Conservation (phyloP, 495 filamentous ascomycete species). For the Apodospora peruviana region DNA sequence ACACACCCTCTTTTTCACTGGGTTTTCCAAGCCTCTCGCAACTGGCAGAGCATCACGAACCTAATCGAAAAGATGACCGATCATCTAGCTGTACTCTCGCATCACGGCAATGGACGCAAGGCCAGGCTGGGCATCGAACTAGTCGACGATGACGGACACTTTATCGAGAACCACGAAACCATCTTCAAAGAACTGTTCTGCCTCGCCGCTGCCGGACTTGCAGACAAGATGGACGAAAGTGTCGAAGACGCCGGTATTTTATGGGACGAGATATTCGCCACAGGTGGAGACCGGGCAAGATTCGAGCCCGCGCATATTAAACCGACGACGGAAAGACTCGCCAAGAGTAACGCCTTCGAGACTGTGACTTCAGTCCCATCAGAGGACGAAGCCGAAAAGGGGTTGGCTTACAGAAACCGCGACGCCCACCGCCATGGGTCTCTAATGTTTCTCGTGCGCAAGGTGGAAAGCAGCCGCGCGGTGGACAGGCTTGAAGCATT, state of each 20-base stretch:
- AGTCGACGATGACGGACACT: constrained; percentile 35
- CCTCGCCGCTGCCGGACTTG: constrained; percentile 67
- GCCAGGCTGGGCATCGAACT: constrained; percentile 23
- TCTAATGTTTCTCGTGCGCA: constrained; percentile 74
- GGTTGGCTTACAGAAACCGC: constrained; percentile 21
- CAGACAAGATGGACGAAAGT: constrained; percentile 55
- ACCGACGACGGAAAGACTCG: not conserved
- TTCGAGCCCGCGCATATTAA: not conserved
- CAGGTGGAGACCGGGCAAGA: constrained; percentile 32
- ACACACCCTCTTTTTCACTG: constrained; percentile 80
- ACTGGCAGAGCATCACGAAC: constrained; percentile 64
- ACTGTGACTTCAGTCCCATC: not conserved
- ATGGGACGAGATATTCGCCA: constrained; percentile 72
- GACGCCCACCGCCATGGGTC: constrained; percentile 56
- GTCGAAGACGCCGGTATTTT: constrained; percentile 65
- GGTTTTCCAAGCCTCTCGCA: constrained; percentile 73
- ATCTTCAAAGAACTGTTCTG: constrained; percentile 88
- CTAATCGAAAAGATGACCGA: constrained; percentile 64
- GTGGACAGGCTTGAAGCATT: constrained; percentile 56
- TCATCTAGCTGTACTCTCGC: constrained; percentile 44
- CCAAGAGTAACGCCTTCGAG: not conserved
- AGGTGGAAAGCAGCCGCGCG: constrained; percentile 48
- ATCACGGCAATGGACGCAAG: constrained; percentile 10
- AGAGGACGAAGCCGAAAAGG: constrained; percentile 23
- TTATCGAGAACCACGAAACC: constrained; percentile 61